Base-by-base conservation (phyloP, 257 asterid genomes). In the Nicotiana noctiflora region DNA sequence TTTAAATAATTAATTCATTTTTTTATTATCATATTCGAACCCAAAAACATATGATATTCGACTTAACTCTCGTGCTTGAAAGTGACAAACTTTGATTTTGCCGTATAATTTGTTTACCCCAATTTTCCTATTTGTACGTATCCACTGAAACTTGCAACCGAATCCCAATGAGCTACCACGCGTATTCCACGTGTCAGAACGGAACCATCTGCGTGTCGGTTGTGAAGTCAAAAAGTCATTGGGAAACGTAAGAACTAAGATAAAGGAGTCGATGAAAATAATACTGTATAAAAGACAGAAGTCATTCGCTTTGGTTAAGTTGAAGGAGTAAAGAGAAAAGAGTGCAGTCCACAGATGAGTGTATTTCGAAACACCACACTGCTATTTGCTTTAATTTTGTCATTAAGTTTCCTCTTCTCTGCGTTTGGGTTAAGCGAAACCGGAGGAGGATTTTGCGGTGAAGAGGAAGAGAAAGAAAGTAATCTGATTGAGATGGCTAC, bases 401-500 rank as follows among this genome's bases (percentile, higher is more conserved):
- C 44, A 18, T 44, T 51, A 10, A 11, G 57, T 63, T 49, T 79
- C n/a, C 53, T 62, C 5, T 8, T 68, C 27, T 27, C 57, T 49
- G 59, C 82, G 78, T 72, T 23, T 72, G 40, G 60, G 40, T 72
- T 46, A 72, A 56, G 77, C 64, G 53, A 53, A 14, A 80, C 84
- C 31, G 66, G 79, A 82, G 91, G 88, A 78, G 91, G 88, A 78
- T 87, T 88, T 77, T 84, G 88, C 81, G 13, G 77, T n/a, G 84
- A 83, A 46, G 84, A 72, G 27, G 77, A 32, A 52, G 80, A 27
- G 55, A 60, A 12, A 72, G 77, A 52, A 46, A 64, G 80, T 31
- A n/a, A 53, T 17, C 13, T 46, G 44, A 67, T 64, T 46, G 75
- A 78, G 18, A 92, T 90, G 96, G 88, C 97, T 52, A 85, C 93